phyloP scores from a whole-genome alignment of 2,329 filamentous ascomycete species.

The Bipolaris gigantea region DNA sequence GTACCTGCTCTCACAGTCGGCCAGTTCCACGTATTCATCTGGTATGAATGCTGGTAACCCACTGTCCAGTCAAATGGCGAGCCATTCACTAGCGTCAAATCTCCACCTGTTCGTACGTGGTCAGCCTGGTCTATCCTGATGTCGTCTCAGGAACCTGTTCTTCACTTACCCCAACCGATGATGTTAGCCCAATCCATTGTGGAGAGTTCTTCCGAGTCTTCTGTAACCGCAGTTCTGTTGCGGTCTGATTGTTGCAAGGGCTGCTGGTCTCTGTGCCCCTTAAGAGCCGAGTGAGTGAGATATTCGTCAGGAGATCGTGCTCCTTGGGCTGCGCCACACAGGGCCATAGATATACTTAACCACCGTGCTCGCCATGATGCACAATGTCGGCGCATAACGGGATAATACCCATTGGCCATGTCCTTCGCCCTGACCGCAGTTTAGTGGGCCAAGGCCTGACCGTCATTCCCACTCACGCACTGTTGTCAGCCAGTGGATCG shows the following conservation, averaged over 20 bases:
- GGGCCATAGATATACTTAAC: constrained; percentile 11
- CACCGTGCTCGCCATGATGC: constrained; percentile 5
- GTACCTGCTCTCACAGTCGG: constrained; percentile 35
- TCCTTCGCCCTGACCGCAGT: constrained; percentile 1
- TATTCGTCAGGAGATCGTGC: neutral
- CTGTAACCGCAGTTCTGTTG: neutral
- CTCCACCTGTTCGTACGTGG: constrained; percentile 30
- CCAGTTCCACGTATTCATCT: constrained; percentile 46
- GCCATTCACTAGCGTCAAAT: constrained; percentile 46
- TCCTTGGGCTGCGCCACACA: neutral
- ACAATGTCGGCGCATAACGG: constrained; percentile 8
- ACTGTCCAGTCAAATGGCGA: constrained; percentile 46
- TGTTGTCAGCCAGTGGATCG: constrained; percentile 13
- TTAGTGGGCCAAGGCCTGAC: constrained; percentile 6
- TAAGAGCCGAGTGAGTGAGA: constrained; percentile 2
- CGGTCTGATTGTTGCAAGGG: neutral
- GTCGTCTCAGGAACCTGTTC: no score
- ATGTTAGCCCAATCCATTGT: constrained; percentile 35
- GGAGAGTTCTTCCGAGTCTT: constrained; percentile 4
- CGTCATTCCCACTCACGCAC: constrained; percentile 10
- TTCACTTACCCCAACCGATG: constrained; percentile 33
- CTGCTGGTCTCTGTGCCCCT: constrained; percentile 3
- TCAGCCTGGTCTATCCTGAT: neutral
- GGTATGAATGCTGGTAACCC: constrained; percentile 37
- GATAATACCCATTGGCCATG: neutral